These are phyloP conservation scores for Podaxis sp. DNA, from an alignment of 768 basidiomycete species.

Conservation along the genomic window DNA sequence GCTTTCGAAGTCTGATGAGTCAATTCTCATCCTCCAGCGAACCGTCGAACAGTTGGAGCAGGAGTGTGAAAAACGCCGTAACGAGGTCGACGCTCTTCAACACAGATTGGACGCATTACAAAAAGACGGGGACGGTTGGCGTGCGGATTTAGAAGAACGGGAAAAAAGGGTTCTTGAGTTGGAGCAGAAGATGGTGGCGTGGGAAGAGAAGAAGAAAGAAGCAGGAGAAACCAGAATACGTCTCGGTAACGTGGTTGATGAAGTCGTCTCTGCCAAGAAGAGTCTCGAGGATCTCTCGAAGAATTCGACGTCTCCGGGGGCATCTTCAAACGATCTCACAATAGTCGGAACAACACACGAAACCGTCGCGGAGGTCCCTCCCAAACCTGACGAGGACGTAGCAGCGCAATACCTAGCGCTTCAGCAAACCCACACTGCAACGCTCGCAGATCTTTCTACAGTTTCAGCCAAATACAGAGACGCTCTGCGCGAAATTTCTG, in stretches of 20 bases:
- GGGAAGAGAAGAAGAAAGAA: conserved; percentile 70
- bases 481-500: conserved; percentile 89
- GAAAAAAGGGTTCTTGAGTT: conserved; percentile 75
- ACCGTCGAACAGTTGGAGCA: conserved; percentile 76
- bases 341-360: conserved; percentile 21
- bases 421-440: conserved; percentile 81
- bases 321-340: conserved; percentile 26
- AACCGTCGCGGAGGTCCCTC: conserved; percentile 13
- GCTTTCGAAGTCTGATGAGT: conserved; percentile 76
- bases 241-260: conserved; percentile 65
- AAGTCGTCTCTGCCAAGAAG: conserved; percentile 69
- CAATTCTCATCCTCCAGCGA: conserved; percentile 63
- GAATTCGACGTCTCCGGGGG: conserved; percentile 19
- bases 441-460: conserved; percentile 74
- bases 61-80: conserved; percentile 72
- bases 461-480: conserved; percentile 85
- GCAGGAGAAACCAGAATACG: conserved; percentile 66
- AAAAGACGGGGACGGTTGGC: conserved; percentile 79
- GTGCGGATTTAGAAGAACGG: conserved; percentile 79
- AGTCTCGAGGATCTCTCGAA: conserved; percentile 54
- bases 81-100: conserved; percentile 72
- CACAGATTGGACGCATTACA: conserved; percentile 66
- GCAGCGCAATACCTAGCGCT: conserved; percentile 69
- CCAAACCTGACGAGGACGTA: conserved; percentile 36
- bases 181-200: conserved; percentile 76